Evolutionary conservation across 2,329 filamentous ascomycete genomes (phyloP).

Genomic region (Aureobasidium musti): DNA sequence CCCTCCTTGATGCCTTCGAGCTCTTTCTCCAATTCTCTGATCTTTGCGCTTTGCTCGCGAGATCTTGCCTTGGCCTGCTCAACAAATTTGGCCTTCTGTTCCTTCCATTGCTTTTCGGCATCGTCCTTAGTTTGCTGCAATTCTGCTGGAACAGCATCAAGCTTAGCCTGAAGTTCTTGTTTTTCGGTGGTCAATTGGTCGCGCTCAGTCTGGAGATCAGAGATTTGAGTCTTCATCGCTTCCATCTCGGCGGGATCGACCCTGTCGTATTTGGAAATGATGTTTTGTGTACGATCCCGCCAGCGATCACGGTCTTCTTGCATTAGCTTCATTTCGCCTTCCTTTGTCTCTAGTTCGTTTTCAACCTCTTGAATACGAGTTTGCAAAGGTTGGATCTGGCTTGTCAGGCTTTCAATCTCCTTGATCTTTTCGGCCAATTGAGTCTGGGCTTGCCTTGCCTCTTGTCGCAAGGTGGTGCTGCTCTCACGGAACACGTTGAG

Average conservation of each 20-base stretch:
- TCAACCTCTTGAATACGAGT: constrained; percentile 78
- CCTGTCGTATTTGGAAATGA: constrained; percentile 92
- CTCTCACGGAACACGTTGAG: constrained; percentile 95
- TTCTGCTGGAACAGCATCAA: constrained; percentile 52
- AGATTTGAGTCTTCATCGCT: constrained; percentile 76
- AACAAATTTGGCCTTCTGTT: constrained; percentile 50
- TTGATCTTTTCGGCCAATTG: constrained; percentile 73
- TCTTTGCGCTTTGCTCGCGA: constrained; percentile 66
- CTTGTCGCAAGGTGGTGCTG: constrained; percentile 84
- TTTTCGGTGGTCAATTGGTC: constrained; percentile 56
- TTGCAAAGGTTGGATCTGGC: constrained; percentile 78
- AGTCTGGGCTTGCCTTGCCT: constrained; percentile 75
- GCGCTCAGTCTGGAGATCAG: constrained; percentile 55
- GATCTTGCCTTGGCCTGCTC: constrained; percentile 58
- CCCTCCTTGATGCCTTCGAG: constrained; percentile 61
- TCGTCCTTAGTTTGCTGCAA: constrained; percentile 50
- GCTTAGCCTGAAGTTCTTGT: constrained; percentile 53
- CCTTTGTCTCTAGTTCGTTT: constrained; percentile 74
- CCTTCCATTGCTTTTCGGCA: constrained; percentile 48
- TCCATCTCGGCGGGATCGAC: constrained; percentile 93
- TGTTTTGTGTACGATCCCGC: constrained; percentile 94
- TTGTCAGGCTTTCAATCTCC: constrained; percentile 72
- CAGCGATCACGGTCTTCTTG: constrained; percentile 91
- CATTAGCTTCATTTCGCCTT: constrained; percentile 84
- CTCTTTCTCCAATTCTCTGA: constrained; percentile 55